These are phyloP conservation scores for Zygotorulaspora florentina DNA, from an alignment of 805 yeast genomes.

Conservation along the genomic window DNA sequence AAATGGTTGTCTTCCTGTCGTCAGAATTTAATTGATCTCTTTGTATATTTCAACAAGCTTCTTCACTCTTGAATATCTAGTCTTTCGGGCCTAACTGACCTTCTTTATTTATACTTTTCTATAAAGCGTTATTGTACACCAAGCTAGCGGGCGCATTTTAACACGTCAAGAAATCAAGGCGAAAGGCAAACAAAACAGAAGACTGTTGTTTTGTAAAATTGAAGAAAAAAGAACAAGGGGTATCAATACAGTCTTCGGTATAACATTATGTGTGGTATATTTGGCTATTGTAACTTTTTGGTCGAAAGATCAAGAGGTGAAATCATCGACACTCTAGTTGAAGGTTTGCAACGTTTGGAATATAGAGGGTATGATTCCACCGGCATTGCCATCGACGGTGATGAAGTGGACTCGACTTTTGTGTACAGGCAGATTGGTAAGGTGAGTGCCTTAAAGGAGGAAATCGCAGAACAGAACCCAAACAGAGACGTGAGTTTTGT, in stretches of 20 bases:
- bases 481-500: slow-evolving; percentile 63
- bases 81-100: no score
- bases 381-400: slow-evolving; percentile 94
- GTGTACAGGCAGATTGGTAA: slow-evolving; percentile 88
- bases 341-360: slow-evolving; percentile 83
- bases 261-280: slow-evolving; percentile 73
- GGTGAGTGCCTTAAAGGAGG: slow-evolving; percentile 72
- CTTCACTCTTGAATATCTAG: no score
- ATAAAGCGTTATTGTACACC: no score
- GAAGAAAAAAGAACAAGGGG: no score
- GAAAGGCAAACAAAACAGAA: neutral
- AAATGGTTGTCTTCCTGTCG: neutral
- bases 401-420: slow-evolving; percentile 61
- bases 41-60: no score
- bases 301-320: slow-evolving; percentile 92
- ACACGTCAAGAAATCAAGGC: no score
- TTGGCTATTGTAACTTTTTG: slow-evolving; percentile 94
- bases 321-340: slow-evolving; percentile 81
- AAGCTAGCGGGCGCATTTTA: no score
- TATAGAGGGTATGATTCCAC: slow-evolving; percentile 98
- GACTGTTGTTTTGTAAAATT: neutral
- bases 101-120: no score
- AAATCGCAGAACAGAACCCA: slow-evolving; percentile 49
- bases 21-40: no score
- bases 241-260: neutral